These are phyloP conservation scores for Talaromyces sp. DNA, from an alignment of 2,329 filamentous ascomycete species.

Conservation along the genomic window DNA sequence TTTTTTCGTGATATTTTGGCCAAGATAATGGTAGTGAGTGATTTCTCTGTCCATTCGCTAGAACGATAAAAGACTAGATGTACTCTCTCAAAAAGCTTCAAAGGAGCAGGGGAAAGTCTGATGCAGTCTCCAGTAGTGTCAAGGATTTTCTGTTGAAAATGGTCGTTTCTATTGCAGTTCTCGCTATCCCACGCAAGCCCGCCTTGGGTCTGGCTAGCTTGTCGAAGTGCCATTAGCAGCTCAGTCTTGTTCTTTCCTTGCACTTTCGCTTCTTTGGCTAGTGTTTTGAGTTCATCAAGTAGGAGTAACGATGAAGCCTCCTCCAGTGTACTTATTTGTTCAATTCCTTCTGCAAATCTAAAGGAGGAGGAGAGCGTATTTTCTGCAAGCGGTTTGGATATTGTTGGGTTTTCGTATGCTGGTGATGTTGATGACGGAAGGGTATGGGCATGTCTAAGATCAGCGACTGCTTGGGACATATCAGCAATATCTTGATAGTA, in stretches of 20 bases:
- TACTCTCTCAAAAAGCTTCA: conserved; percentile 85
- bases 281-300: conserved; percentile 77
- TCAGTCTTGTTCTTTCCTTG: conserved; percentile 85
- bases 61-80: conserved; percentile 95
- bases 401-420: conserved; percentile 37
- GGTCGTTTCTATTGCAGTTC: conserved; percentile 58
- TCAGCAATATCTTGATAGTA: conserved; percentile 82
- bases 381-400: conserved; percentile 43
- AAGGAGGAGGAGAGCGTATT: conserved; percentile 53
- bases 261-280: conserved; percentile 82
- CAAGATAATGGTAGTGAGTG: conserved; percentile 87
- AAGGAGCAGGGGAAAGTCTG: conserved; percentile 63
- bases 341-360: conserved; percentile 73
- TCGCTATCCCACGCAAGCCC: conserved; percentile 59
- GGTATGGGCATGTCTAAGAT: conserved; percentile 53
- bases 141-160: conserved; percentile 74
- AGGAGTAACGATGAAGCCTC: conserved; percentile 75
- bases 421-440: conserved; percentile 47
- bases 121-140: conserved; percentile 76
- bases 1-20: conserved; percentile 82
- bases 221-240: conserved; percentile 66
- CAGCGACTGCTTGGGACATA: conserved; percentile 57
- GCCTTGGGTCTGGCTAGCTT: conserved; percentile 66
- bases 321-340: conserved; percentile 70
- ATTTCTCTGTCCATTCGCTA: conserved; percentile 96